Evolutionary conservation across 1,284 basidiomycete genomes (phyloP).

Genomic region (Malassezia furfur): DNA sequence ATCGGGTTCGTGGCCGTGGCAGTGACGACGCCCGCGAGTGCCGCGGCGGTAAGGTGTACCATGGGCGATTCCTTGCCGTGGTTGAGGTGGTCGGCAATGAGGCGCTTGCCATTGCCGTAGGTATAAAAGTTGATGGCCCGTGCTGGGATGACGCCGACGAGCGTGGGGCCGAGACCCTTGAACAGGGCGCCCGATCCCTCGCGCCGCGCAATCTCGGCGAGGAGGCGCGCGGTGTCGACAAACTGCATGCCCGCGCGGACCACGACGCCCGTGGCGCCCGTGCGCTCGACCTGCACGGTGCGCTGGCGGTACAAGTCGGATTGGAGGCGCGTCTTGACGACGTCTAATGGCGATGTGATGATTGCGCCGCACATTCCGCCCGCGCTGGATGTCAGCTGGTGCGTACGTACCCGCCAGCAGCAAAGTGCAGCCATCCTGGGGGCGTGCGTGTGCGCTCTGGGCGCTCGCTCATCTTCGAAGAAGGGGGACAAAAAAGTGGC

Average conservation of each 20-base stretch:
- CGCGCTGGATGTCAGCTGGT: slow-evolving; percentile 53
- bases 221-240: slow-evolving; percentile 82
- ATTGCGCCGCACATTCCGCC: slow-evolving; percentile 97
- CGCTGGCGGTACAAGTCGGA: slow-evolving; percentile 66
- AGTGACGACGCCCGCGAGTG: slow-evolving; percentile 68
- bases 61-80: slow-evolving; percentile 67
- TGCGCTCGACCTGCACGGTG: slow-evolving; percentile 7
- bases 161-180: slow-evolving; percentile 84
- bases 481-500: neutral
- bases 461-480: neutral
- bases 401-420: slow-evolving; percentile 50
- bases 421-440: slow-evolving; percentile 49
- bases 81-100: slow-evolving; percentile 65
- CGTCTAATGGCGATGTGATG: slow-evolving; percentile 91
- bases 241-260: slow-evolving; percentile 73
- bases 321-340: slow-evolving; percentile 94
- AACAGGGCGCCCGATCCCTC: slow-evolving; percentile 86
- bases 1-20: slow-evolving; percentile 90
- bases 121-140: slow-evolving; percentile 89
- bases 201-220: slow-evolving; percentile 55
- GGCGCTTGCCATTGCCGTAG: slow-evolving; percentile 90
- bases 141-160: slow-evolving; percentile 89
- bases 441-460: neutral
- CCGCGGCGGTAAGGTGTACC: slow-evolving; percentile 78
- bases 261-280: slow-evolving; percentile 42